Base-by-base conservation (phyloP, 805 yeast genomes). In the Metschnikowia gelsemii region DNA sequence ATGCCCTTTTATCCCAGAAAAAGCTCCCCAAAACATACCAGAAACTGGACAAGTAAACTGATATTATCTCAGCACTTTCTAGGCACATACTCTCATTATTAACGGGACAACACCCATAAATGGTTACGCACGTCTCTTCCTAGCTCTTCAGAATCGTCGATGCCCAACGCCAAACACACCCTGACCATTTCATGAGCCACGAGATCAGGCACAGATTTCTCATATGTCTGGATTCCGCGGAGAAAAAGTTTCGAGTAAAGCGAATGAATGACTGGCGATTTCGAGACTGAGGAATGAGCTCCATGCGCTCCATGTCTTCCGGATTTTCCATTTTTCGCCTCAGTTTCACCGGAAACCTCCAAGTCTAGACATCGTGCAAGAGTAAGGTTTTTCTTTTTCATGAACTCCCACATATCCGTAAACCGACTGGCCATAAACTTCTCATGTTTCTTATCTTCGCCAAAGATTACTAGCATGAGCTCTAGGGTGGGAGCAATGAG, bases 401-500 rank as follows among this genome's bases (percentile, higher is more conserved):
- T 31, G 23, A 45, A 53, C 8, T 56, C 59, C 76, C 80, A 78
- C 33, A 79, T 51, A 4, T 75, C 78, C 20, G 66, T 46, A 40
- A 78, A 78, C 39, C 75, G 66, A 19, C 66, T 59, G 4, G 72
- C 56, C 46, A 79, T 57, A 49, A 80, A 80, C 12, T 68, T 60
- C 28, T 77, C 79, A 12, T 61, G 72, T 26, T 55, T 56, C 5
- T 43, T 43, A 39, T 70, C 75, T 14, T 57, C 57, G 12, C 54
- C 42, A 5, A 70, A 27, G 5, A 68, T 56, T 2, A 43, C 49
- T 1, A 56, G 52, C 11, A 58, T 54, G 13, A 70, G 53, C 32
- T 61, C 61, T 31, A 68, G 41, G 0, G 68, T 50, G 3, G 65
- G 64, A 1, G 49, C 45, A 13, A 61, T 56, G 17, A 64, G 45